Evolutionary conservation across 2,329 filamentous ascomycete species (phyloP).

Genomic region (Hypocreales sp.): DNA sequence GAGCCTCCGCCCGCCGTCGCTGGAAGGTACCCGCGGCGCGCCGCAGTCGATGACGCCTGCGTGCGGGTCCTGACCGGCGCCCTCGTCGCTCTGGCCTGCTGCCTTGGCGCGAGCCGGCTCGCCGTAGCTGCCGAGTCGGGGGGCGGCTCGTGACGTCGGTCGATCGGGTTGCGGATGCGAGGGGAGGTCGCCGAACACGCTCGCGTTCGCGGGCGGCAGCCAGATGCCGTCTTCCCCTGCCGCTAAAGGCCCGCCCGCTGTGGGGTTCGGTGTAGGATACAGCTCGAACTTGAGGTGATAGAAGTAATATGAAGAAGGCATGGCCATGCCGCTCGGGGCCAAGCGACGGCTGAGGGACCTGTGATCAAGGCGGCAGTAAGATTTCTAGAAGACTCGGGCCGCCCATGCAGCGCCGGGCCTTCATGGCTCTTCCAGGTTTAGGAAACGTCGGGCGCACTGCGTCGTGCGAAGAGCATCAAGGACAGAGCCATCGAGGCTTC

Average conservation of each 20-base stretch:
- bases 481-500: too few species aligned
- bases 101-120: neutral
- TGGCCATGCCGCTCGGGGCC: too few species aligned
- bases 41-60: conserved; percentile 34
- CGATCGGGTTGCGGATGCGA: conserved; percentile 23
- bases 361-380: neutral
- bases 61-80: conserved; percentile 5
- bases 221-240: conserved; percentile 24
- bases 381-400: neutral
- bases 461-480: too few species aligned
- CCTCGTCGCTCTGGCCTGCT: neutral
- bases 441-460: too few species aligned
- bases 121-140: conserved; percentile 2
- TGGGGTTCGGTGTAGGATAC: conserved; percentile 33
- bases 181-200: conserved; percentile 41
- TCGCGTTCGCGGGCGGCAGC: conserved; percentile 30
- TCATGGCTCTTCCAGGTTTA: neutral
- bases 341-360: too few species aligned
- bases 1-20: conserved; percentile 17
- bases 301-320: conserved; percentile 47
- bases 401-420: neutral
- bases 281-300: conserved; percentile 55
- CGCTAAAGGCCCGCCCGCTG: too few species aligned
- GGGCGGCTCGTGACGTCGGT: neutral
- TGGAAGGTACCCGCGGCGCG: conserved; percentile 17